Evolutionary conservation across 495 filamentous ascomycete species (phyloP), one percentile per base, ranked within the genome.

Genomic region (Neurospora africana): DNA sequence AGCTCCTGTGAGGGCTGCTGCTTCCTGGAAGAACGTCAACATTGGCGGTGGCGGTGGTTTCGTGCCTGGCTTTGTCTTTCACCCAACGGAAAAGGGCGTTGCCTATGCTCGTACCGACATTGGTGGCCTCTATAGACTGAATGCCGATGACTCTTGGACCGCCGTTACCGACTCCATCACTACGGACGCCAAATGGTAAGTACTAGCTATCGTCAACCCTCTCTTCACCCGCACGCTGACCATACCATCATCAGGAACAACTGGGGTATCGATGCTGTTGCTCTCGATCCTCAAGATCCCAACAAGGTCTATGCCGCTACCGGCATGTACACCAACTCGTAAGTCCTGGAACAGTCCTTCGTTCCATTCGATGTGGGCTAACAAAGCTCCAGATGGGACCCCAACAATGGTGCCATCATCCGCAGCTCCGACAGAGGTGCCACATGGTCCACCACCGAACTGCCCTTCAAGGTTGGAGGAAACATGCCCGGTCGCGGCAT

Each of bases 401-500:
- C 87, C 5, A 87, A 85, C 69, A 81, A 84, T 30, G 87, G 85
- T 33, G 77, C 83, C 58, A 86, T 89, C 65, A 82, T 87, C 43
- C 80, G 81, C 61, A 85, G 82, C 11, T 81, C 77, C 15, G 84
- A 89, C 75, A 79, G 81, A 68, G 87, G 88, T 7, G 78, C 72
- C 8, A 88, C 86, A 2, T 89, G 86, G 82, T 73, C 79, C 4
- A 76, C 74, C 11, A 82, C 81, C 2, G 78, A 78, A 8, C 78
- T 89, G 2, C 81, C 88, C 4, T 90, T 90, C 80, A 87, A 88
- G 74, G 86, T 87, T 65, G 88, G 88, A 7, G 87, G 88, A 0
- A 91, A 90, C 75, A 90, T 89, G 87, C 87, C 87, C 4, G 88
- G 89, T n/a, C 83, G 89, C 35, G 88, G 88, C 23, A 87, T 86